These are phyloP conservation scores for Rhodofomes roseus DNA, from an alignment of 1,284 basidiomycete species.

Conservation along the genomic window DNA sequence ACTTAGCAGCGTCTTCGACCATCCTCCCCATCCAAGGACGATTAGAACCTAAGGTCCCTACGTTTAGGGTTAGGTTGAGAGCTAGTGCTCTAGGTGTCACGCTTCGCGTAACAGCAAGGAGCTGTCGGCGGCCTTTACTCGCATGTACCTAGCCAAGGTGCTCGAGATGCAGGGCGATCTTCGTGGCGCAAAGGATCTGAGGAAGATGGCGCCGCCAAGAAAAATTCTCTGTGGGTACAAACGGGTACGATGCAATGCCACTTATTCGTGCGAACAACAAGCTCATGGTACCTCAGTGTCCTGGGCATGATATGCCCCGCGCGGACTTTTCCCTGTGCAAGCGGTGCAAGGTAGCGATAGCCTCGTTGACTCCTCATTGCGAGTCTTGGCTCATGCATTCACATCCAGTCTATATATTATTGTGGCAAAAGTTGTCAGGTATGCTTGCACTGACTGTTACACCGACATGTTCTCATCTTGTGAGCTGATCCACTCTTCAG, in stretches of 20 bases:
- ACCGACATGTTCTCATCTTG: not conserved
- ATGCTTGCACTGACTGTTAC: not conserved
- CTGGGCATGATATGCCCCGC: not conserved
- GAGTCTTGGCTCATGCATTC: not conserved
- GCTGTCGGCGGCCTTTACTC: slow-evolving; percentile 30
- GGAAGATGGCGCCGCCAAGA: slow-evolving; percentile 19
- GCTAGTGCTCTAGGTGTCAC: too few species aligned
- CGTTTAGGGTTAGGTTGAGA: too few species aligned
- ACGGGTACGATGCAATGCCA: slow-evolving; percentile 7
- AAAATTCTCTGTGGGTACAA: slow-evolving; percentile 30
- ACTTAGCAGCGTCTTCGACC: too few species aligned
- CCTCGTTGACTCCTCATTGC: not conserved
- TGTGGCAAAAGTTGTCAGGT: slow-evolving; percentile 14
- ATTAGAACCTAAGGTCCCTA: too few species aligned
- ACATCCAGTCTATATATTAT: slow-evolving; percentile 13
- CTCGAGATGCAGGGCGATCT: slow-evolving; percentile 30
- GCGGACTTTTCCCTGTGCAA: slow-evolving; percentile 13
- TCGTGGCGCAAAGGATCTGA: slow-evolving; percentile 23
- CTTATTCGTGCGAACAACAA: not conserved
- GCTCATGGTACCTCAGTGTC: not conserved
- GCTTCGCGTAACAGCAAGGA: too few species aligned
- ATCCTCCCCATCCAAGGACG: too few species aligned
- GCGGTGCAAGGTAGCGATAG: slow-evolving; percentile 7
- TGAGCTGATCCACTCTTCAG: not conserved
- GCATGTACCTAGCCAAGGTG: slow-evolving; percentile 32